Base-by-base conservation (phyloP, 1,284 basidiomycete genomes). In the Ustilago bromivora region DNA sequence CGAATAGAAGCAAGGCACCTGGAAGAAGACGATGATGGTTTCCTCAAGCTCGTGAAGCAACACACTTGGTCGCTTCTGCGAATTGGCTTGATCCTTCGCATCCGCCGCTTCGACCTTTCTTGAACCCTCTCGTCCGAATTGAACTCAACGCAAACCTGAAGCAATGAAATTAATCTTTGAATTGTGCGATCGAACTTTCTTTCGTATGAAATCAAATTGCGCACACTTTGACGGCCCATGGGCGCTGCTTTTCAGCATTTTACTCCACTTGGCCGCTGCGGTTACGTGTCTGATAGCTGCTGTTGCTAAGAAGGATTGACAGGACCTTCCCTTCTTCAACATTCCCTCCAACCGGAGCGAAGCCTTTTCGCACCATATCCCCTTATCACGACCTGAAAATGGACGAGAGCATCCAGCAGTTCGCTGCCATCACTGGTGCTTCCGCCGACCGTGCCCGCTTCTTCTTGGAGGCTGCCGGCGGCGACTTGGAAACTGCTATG, bases 401-500 rank as follows among this genome's bases (percentile, higher is more conserved):
- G 82, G 79, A 82, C 66, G 77, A 81, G 15, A 66, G 57, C 31
- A 72, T 85, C 17, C 69, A 79, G 31, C 83, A 85, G 52, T 84
- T 80, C 57, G 61, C 75, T 60, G 75, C 76, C 43, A 80, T 88
- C 72, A 87, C 87, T 7, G 86, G 86, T 28, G 79, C 81, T 19
- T 74, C 79, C 7, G 53, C 72, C 34, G 82, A 86, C 40, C 82
- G 83, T 35, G 87, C 87, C 38, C 80, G 82, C 32, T 86, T 87
- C 82, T 87, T 81, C 70, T 79, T 88, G 59, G 85, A 87, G 34
- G 79, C 83, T 3, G 80, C 84, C 11, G 74, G 75, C 32, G 87
- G 87, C 11, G 83, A 88, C 71, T 57, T 88, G 15, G 64, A 87
- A 71, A 78, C 76, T 34, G 87, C 87, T 15, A 78, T 88, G 65